These are phyloP conservation scores for Arachnopeziza araneosa DNA, from an alignment of 2,329 filamentous ascomycete genomes.

Conservation along the genomic window DNA sequence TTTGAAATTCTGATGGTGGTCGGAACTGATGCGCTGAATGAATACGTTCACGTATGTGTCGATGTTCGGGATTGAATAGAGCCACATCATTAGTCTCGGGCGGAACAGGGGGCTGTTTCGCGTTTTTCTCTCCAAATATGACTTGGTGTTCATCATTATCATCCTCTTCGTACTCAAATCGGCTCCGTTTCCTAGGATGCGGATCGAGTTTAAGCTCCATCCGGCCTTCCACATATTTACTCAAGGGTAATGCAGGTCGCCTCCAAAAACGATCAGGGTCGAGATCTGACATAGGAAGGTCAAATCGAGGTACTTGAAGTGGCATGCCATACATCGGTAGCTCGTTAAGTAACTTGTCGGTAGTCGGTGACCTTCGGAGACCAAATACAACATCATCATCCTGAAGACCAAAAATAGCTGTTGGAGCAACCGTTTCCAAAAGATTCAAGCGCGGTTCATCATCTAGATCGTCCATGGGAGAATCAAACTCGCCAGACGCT, in stretches of 20 bases:
- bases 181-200: constrained; percentile 68
- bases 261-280: constrained; percentile 69
- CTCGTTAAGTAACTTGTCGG: constrained; percentile 73
- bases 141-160: constrained; percentile 55
- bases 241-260: constrained; percentile 73
- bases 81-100: constrained; percentile 74
- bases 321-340: constrained; percentile 72
- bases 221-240: constrained; percentile 78
- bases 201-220: constrained; percentile 63
- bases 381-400: constrained; percentile 78
- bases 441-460: constrained; percentile 29
- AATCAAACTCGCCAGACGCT: constrained; percentile 57
- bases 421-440: constrained; percentile 53
- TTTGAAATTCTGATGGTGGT: constrained; percentile 83
- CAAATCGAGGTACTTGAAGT: constrained; percentile 52
- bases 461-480: constrained; percentile 39
- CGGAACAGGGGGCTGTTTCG: constrained; percentile 42
- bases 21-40: constrained; percentile 90
- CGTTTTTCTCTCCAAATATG: constrained; percentile 22
- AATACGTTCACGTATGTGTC: constrained; percentile 80
- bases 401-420: constrained; percentile 76
- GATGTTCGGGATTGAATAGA: constrained; percentile 84
- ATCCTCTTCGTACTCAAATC: constrained; percentile 77
- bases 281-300: constrained; percentile 50
- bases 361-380: constrained; percentile 65